These are phyloP conservation scores for Phialophora macrospora DNA, from an alignment of 2,329 filamentous ascomycete genomes.

Conservation along the genomic window DNA sequence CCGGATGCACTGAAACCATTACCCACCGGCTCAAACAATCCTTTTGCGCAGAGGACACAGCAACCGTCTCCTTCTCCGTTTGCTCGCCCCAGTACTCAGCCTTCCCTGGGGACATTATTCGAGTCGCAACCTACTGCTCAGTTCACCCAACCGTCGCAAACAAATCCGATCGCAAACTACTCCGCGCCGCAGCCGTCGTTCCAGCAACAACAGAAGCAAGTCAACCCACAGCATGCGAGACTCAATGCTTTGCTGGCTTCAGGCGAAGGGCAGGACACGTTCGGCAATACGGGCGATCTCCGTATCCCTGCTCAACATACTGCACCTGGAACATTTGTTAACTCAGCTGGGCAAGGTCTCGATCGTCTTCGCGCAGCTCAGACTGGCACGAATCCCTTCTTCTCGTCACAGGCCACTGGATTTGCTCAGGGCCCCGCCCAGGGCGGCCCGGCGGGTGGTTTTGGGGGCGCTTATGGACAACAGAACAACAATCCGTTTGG, in stretches of 20 bases:
- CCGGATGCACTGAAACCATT: constrained; percentile 73
- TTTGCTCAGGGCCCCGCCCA: constrained; percentile 51
- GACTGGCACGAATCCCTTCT: constrained; percentile 88
- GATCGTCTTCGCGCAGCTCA: constrained; percentile 69
- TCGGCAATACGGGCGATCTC: constrained; percentile 93
- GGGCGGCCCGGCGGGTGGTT: constrained; percentile 57
- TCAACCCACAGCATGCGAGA: constrained; percentile 67
- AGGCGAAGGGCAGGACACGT: constrained; percentile 95
- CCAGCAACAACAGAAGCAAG: constrained; percentile 48
- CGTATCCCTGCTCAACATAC: constrained; percentile 97
- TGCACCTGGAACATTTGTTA: constrained; percentile 93
- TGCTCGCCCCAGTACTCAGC: constrained; percentile 64
- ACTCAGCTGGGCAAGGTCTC: constrained; percentile 84
- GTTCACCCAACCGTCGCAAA: constrained; percentile 57
- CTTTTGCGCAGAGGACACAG: constrained; percentile 67
- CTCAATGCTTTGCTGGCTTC: constrained; percentile 84
- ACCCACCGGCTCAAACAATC: constrained; percentile 96
- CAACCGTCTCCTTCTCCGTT: constrained; percentile 58
- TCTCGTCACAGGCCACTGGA: constrained; percentile 81
- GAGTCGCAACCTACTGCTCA: constrained; percentile 80
- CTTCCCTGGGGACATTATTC: constrained; percentile 74
- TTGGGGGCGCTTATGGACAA: constrained; percentile 51
- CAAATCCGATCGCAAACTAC: constrained; percentile 58
- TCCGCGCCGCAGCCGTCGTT: constrained; percentile 52
- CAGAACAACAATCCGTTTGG: constrained; percentile 62